Base-by-base conservation (phyloP, 140 eudicot species). In the Senecio squalidus region DNA sequence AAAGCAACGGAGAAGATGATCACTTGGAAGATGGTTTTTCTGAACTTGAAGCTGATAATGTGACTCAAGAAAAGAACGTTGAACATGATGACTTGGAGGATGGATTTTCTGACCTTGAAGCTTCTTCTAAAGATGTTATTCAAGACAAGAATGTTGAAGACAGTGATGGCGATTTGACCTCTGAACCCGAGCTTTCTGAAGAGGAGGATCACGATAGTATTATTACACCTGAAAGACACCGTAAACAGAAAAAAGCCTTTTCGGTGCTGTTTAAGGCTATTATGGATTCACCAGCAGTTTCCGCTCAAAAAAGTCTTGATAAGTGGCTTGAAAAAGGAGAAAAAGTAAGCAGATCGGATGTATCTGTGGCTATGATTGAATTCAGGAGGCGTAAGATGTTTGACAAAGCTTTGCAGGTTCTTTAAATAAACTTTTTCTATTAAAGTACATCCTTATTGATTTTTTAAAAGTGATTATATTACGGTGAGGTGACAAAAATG, bases 11-110 rank as follows among this genome's bases (percentile, higher is more conserved):
- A 4, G 89, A 80, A 41, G 87, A 82, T 47, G 79, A 71, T 58
- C 83, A 80, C 40, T 85, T 90, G 74, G 83, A 75, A 53, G 92
- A 82, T 62, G 94, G 83, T 3, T 85, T 90, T 69, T 82, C 95
- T 30, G 93, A 89, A 74, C 82, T 82, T 60, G 93, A 77, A 56
- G 49, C 39, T 18, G n/a, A 14, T 15, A 74, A 59, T 29, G 51
- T 43, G 13, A 60, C 31, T 55, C 70, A 30, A 62, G 71, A 58
- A 30, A 60, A 38, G 53, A 44, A 24, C 43, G 51, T 16, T 54
- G 82, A 57, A 30, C n/a, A 62, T 50, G 82, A 71, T 58, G 85
- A 80, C 40, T 85, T 90, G 74, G 83, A 75, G 57, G 92, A 82
- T 62, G 94, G 83, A 3, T 85, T 90, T 69, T 82, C 95, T 30